A percentile compares a stretch with the other conserved stretches of the same genome.
These are phyloP conservation scores for Tieghemostelium lacteum DNA, from an alignment of 78 protist genomes.

Conservation along the genomic window DNA sequence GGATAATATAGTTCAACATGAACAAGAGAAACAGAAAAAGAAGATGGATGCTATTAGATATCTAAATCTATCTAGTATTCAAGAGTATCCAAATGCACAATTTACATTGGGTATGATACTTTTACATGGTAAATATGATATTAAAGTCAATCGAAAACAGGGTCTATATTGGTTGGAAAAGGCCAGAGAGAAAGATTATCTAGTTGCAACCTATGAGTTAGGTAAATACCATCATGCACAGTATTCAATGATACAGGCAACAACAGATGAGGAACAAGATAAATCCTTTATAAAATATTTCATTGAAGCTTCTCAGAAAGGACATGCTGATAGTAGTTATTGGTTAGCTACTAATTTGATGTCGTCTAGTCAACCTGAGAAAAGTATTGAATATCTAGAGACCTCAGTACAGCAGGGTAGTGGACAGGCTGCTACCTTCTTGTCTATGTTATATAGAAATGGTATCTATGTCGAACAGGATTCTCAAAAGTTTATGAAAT, in stretches of 20 bases:
- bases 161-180: slow-evolving; percentile 58
- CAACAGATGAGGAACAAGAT: neutral
- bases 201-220: slow-evolving; percentile 28
- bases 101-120: slow-evolving; percentile 30
- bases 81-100: slow-evolving; percentile 40
- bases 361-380: neutral
- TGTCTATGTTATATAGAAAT: slow-evolving; percentile 31
- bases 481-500: neutral
- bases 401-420: slow-evolving; percentile 40
- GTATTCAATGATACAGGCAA: neutral
- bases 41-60: slow-evolving; percentile 44
- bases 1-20: slow-evolving; percentile 17
- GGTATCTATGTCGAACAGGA: slow-evolving; percentile 6
- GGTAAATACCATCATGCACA: slow-evolving; percentile 5
- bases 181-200: slow-evolving; percentile 13
- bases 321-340: slow-evolving; percentile 12
- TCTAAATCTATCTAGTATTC: slow-evolving; percentile 48
- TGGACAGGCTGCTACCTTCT: slow-evolving; percentile 21
- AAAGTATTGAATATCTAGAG: slow-evolving; percentile 8
- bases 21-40: neutral
- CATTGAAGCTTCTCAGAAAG: slow-evolving; percentile 12
- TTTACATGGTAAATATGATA: slow-evolving; percentile 32
- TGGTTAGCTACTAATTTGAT: slow-evolving; percentile 26
- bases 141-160: slow-evolving; percentile 12
- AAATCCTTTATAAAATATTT: neutral